A percentile compares a stretch with the other conserved stretches of the same genome.
These are phyloP conservation scores for Heterobasidion occidentale DNA, from an alignment of 1,284 basidiomycete genomes.

Conservation along the genomic window DNA sequence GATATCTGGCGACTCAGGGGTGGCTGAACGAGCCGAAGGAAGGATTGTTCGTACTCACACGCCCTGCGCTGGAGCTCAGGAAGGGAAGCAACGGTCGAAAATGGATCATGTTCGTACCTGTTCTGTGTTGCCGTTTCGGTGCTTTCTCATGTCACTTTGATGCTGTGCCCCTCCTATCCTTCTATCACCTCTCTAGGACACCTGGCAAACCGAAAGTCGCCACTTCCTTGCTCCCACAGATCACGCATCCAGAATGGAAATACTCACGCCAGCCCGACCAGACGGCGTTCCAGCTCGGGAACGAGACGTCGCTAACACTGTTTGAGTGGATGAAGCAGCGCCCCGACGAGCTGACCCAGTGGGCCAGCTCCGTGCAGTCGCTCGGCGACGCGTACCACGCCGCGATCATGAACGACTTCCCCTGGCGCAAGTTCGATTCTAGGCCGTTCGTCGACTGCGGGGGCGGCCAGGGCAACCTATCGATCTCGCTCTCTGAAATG, in stretches of 20 bases:
- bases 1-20: slow-evolving; percentile 15
- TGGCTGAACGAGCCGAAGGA: slow-evolving; percentile 16
- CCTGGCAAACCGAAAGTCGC: slow-evolving; percentile 16
- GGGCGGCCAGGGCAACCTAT: slow-evolving; percentile 13
- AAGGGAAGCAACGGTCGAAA: slow-evolving; percentile 15
- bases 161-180: neutral
- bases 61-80: slow-evolving; percentile 16
- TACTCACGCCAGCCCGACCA: slow-evolving; percentile 13
- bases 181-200: slow-evolving; percentile 9
- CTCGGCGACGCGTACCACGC: slow-evolving; percentile 9
- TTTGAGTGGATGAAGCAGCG: slow-evolving; percentile 13
- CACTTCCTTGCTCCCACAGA: slow-evolving; percentile 10
- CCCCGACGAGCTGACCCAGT: slow-evolving; percentile 6
- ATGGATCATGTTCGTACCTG: slow-evolving; percentile 12
- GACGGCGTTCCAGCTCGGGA: slow-evolving; percentile 17
- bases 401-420: slow-evolving; percentile 10
- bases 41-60: slow-evolving; percentile 14
- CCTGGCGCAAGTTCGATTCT: slow-evolving; percentile 7
- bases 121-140: neutral
- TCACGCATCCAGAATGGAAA: slow-evolving; percentile 18
- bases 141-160: neutral
- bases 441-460: slow-evolving; percentile 11
- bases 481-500: slow-evolving; percentile 10
- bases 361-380: slow-evolving; percentile 10
- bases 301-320: slow-evolving; percentile 14